Percentiles rank a stretch among this genome's conserved stretches.
Conservation (phyloP, 116 monocot species). For the Papilionanthe hybrid region DNA sequence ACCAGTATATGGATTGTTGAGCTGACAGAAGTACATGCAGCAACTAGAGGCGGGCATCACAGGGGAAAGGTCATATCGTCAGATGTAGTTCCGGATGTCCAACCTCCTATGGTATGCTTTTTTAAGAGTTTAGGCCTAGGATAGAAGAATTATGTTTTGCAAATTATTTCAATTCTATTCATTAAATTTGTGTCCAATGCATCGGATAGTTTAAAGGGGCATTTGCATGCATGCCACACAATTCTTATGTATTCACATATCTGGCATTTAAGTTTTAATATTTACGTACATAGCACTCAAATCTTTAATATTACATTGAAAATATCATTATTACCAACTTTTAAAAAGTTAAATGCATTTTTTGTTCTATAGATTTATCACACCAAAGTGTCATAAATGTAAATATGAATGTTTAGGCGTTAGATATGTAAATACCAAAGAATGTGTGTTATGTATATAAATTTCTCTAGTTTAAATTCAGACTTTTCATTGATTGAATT, state of each 20-base stretch:
- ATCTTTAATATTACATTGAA: too few relatives aligned
- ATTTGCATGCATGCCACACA: too few relatives aligned
- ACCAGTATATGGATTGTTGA: slow-evolving; percentile 83
- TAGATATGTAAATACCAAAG: too few relatives aligned
- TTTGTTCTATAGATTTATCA: too few relatives aligned
- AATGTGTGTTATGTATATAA: too few relatives aligned
- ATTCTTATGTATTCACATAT: too few relatives aligned
- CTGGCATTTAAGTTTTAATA: too few relatives aligned
- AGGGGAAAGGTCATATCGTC: slow-evolving; percentile 80
- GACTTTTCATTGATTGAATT: background rate
- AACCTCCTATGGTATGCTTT: slow-evolving; percentile 75
- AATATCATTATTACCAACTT: too few relatives aligned
- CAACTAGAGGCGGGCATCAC: slow-evolving; percentile 88
- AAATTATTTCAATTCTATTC: background rate
- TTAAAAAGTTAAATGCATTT: too few relatives aligned
- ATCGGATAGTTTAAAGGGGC: background rate
- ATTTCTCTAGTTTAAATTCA: background rate
- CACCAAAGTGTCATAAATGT: too few relatives aligned
- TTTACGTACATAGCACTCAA: too few relatives aligned
- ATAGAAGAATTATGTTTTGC: background rate
- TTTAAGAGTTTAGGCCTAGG: background rate
- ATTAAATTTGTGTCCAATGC: background rate
- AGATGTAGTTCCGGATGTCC: slow-evolving; percentile 78
- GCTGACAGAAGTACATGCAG: slow-evolving; percentile 84
- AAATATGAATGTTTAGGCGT: too few relatives aligned